Conservation (phyloP, 1,284 basidiomycete genomes). For the Ceratobasidium sp. region DNA sequence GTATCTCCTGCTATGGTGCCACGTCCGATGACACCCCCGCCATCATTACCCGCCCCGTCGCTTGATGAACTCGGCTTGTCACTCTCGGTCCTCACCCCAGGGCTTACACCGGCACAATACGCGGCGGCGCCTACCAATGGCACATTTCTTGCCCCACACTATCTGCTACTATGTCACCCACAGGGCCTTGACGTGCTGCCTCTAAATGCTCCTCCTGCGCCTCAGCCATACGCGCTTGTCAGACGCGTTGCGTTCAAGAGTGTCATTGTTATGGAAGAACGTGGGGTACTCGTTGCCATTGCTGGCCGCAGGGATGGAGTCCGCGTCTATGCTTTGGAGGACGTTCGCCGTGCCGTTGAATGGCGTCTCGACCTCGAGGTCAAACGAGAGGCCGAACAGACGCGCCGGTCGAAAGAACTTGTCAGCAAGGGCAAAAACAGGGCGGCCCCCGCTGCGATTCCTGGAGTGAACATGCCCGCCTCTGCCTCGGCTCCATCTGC, state of each 20-base stretch:
- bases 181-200: conserved; percentile 84
- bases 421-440: conserved; percentile 32
- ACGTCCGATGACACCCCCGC: conserved; percentile 73
- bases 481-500: conserved; percentile 25
- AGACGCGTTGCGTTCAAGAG: conserved; percentile 81
- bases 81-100: conserved; percentile 69
- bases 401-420: conserved; percentile 20
- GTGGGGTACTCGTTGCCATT: conserved; percentile 83
- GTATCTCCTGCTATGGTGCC: conserved; percentile 49
- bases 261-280: conserved; percentile 88
- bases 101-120: conserved; percentile 78
- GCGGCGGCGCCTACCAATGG: conserved; percentile 77
- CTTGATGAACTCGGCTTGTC: conserved; percentile 79
- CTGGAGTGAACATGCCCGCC: conserved; percentile 27
- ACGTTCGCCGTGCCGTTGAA: conserved; percentile 81
- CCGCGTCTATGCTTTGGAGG: conserved; percentile 83
- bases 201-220: conserved; percentile 72
- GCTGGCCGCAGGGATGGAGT: conserved; percentile 83
- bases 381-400: conserved; percentile 68
- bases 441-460: background rate
- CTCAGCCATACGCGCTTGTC: conserved; percentile 79
- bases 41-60: conserved; percentile 71
- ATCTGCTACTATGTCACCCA: conserved; percentile 80
- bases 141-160: conserved; percentile 79
- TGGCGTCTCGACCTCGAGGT: conserved; percentile 85